Conservation (phyloP, 2,329 filamentous ascomycete genomes). For the Penicillium sp. region DNA sequence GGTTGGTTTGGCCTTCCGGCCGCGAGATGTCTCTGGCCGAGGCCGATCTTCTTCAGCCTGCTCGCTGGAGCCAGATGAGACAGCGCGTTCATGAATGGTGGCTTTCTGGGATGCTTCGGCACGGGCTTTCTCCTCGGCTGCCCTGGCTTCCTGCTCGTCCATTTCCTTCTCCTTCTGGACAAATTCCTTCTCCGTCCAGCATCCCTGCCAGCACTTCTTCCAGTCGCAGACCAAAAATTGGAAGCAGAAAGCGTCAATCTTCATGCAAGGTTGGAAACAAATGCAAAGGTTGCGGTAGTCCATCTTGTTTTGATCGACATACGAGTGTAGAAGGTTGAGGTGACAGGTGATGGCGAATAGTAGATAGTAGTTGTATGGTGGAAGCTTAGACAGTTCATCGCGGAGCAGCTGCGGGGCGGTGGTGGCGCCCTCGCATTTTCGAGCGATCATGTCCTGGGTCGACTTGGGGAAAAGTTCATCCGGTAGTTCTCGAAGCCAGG, state of each 20-base stretch:
- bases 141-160: conserved; percentile 32
- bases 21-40: conserved; percentile 32
- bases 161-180: conserved; percentile 57
- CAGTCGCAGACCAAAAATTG: conserved; percentile 93
- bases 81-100: conserved; percentile 53
- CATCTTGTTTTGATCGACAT: conserved; percentile 97
- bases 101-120: conserved; percentile 19
- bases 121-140: conserved; percentile 25
- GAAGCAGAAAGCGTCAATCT: conserved; percentile 92
- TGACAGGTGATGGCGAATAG: conserved; percentile 97
- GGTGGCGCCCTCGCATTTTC: conserved; percentile 74
- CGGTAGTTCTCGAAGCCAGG: conserved; percentile 90
- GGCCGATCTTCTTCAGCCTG: conserved; percentile 42
- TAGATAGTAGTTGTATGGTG: conserved; percentile 95
- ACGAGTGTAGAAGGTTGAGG: conserved; percentile 82
- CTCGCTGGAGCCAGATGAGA: conserved; percentile 63
- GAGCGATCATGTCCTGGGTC: conserved; percentile 74
- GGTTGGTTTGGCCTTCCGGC: conserved; percentile 32
- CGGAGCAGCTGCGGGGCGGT: conserved; percentile 80
- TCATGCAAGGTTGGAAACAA: conserved; percentile 96
- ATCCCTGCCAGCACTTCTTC: conserved; percentile 96
- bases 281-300: conserved; percentile 93
- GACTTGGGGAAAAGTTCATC: conserved; percentile 88
- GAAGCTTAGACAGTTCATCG: conserved; percentile 88
- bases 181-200: conserved; percentile 80